Evolutionary conservation across 768 basidiomycete genomes (phyloP).

Genomic region (Gymnopilus dilepis): DNA sequence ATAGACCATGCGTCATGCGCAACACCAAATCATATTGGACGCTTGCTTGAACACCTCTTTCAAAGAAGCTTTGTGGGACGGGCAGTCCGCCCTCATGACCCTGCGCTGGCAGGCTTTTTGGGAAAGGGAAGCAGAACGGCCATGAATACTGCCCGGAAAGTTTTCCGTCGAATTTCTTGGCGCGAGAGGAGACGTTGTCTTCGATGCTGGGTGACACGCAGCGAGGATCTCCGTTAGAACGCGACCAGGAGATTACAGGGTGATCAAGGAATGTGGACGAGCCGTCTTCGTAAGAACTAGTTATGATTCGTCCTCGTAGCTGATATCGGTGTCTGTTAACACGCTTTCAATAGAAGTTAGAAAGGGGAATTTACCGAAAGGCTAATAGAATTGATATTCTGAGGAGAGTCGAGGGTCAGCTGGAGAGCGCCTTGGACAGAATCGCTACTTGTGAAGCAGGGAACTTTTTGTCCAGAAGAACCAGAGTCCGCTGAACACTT

Average conservation of each 20-base stretch:
- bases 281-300: constrained; percentile 33
- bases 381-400: constrained; percentile 33
- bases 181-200: constrained; percentile 6
- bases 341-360: neutral
- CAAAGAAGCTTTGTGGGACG: constrained; percentile 42
- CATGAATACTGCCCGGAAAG: constrained; percentile 41
- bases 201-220: constrained; percentile 19
- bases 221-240: constrained; percentile 36
- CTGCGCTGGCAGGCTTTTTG: constrained; percentile 29
- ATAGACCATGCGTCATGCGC: constrained; percentile 40
- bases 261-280: constrained; percentile 36
- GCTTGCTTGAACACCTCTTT: constrained; percentile 35
- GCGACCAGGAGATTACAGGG: constrained; percentile 36
- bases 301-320: constrained; percentile 38
- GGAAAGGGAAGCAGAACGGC: constrained; percentile 46
- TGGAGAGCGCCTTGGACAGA: constrained; percentile 34
- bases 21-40: constrained; percentile 44
- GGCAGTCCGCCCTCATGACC: constrained; percentile 15
- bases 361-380: constrained; percentile 29
- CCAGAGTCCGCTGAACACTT: constrained; percentile 16
- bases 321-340: constrained; percentile 11
- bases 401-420: constrained; percentile 34
- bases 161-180: constrained; percentile 37
- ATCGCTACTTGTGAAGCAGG: constrained; percentile 30
- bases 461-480: constrained; percentile 19